Evolutionary conservation across 495 filamentous ascomycete genomes (phyloP).

Genomic region (Aspergillus saccharolyticus): DNA sequence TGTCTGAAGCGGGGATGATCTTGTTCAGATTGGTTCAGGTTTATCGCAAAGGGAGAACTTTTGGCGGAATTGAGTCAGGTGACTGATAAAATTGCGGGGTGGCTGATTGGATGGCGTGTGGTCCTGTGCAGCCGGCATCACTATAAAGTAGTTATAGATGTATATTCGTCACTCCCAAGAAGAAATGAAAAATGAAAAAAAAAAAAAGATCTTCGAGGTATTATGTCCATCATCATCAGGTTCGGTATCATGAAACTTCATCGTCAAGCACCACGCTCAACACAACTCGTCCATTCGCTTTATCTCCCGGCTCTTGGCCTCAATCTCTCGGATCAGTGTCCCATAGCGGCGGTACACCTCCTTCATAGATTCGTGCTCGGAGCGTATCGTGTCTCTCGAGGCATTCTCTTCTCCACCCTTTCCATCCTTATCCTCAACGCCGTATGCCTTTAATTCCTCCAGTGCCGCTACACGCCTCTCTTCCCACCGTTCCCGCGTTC

Average conservation of each 20-base stretch:
- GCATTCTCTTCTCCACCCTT: slow-evolving; percentile 8
- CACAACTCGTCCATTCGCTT: slow-evolving; percentile 40
- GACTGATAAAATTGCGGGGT: slow-evolving; percentile 17
- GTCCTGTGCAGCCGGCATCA: not conserved
- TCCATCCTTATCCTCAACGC: slow-evolving; percentile 28
- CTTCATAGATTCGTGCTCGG: slow-evolving; percentile 44
- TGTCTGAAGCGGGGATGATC: not conserved
- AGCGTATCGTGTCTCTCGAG: slow-evolving; percentile 12
- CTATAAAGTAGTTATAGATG: too few species aligned
- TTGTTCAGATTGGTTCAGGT: not conserved
- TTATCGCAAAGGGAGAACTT: slow-evolving; percentile 23
- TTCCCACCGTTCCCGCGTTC: slow-evolving; percentile 43
- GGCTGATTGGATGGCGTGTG: not conserved
- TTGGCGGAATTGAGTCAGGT: slow-evolving; percentile 29
- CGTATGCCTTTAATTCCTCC: slow-evolving; percentile 51
- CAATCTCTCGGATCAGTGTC: slow-evolving; percentile 47
- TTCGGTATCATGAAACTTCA: too few species aligned
- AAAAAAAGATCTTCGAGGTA: too few species aligned
- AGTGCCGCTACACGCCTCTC: slow-evolving; percentile 41
- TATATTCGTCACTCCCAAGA: not conserved
- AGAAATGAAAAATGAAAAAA: too few species aligned
- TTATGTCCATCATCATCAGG: not conserved
- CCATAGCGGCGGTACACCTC: slow-evolving; percentile 60
- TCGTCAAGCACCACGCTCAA: slow-evolving; percentile 2
- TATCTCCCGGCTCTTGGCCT: slow-evolving; percentile 54